A percentile compares a stretch with the other conserved stretches of the same genome.
Conservation (phyloP, 768 basidiomycete species). For the Leccinum obscurum region DNA sequence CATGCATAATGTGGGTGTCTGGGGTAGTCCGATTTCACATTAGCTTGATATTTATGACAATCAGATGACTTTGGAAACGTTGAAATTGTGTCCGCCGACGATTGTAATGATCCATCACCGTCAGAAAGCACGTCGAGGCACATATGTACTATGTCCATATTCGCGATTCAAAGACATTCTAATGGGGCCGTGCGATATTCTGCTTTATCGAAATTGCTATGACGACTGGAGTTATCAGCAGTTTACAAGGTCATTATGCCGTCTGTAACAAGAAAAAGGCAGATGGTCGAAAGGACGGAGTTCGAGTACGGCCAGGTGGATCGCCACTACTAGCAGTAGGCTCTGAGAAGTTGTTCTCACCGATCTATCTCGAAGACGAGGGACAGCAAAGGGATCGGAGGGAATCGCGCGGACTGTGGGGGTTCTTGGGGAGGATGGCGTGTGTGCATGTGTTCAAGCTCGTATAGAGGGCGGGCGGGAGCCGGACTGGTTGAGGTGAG, state of each 20-base stretch:
- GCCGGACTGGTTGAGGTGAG: constrained; percentile 42
- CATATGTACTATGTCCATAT: too few species aligned
- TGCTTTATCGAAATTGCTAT: too few species aligned
- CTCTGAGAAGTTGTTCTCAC: constrained; percentile 20
- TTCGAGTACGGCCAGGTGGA: constrained; percentile 53
- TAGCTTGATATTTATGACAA: too few species aligned
- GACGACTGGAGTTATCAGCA: background rate
- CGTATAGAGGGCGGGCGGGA: constrained; percentile 45
- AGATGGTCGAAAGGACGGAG: constrained; percentile 45
- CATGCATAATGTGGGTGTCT: background rate
- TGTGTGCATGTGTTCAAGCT: constrained; percentile 34
- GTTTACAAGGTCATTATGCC: constrained; percentile 32
- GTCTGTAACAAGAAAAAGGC: constrained; percentile 47
- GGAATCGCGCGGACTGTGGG: constrained; percentile 43
- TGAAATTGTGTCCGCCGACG: too few species aligned
- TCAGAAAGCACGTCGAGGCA: too few species aligned
- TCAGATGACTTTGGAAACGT: too few species aligned
- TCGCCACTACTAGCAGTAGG: constrained; percentile 24
- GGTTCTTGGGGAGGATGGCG: constrained; percentile 33
- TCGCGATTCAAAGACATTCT: too few species aligned
- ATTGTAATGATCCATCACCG: too few species aligned
- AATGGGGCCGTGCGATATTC: too few species aligned
- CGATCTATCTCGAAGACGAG: constrained; percentile 39
- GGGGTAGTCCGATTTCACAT: too few species aligned
- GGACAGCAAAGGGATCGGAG: constrained; percentile 38